A percentile compares a stretch with the other conserved stretches of the same genome.
These are phyloP conservation scores for Sechiopsis laciniata DNA, from an alignment of 306 rosid species.

Conservation along the genomic window DNA sequence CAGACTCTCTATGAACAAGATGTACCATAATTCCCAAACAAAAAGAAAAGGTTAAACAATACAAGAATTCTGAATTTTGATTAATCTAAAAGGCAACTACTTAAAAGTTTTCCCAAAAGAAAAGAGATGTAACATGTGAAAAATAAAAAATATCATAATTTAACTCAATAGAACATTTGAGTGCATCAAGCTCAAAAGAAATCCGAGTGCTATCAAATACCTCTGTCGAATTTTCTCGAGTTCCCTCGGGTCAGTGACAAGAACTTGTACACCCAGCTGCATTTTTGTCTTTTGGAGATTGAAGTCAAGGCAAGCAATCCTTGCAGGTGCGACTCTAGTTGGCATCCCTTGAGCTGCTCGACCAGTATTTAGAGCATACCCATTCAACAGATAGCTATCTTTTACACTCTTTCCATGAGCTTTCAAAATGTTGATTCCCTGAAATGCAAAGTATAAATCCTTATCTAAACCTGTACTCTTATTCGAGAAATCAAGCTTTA, in stretches of 20 bases:
- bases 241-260: slow-evolving; percentile 86
- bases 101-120: not conserved
- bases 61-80: not conserved
- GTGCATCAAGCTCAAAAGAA: slow-evolving; percentile 11
- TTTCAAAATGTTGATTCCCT: slow-evolving; percentile 92
- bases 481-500: not conserved
- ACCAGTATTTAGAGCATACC: slow-evolving; percentile 85
- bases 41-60: not conserved
- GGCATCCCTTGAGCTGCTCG: slow-evolving; percentile 99
- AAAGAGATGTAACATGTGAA: not conserved
- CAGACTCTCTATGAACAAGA: slow-evolving; percentile 63
- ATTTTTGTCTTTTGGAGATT: slow-evolving; percentile 99
- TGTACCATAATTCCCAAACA: not conserved
- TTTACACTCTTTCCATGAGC: slow-evolving; percentile 94
- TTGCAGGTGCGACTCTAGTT: slow-evolving; percentile 80
- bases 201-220: slow-evolving; percentile 26
- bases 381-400: slow-evolving; percentile 88
- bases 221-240: slow-evolving; percentile 96
- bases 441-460: slow-evolving; percentile 22
- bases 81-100: slow-evolving; percentile 1
- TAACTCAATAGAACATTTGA: not conserved
- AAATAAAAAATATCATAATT: not conserved
- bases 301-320: slow-evolving; percentile 90
- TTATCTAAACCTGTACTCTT: not conserved
- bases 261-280: slow-evolving; percentile 97